phyloP scores from a whole-genome alignment of 1,284 basidiomycete species.

The Moesziomyces globuligerus region DNA sequence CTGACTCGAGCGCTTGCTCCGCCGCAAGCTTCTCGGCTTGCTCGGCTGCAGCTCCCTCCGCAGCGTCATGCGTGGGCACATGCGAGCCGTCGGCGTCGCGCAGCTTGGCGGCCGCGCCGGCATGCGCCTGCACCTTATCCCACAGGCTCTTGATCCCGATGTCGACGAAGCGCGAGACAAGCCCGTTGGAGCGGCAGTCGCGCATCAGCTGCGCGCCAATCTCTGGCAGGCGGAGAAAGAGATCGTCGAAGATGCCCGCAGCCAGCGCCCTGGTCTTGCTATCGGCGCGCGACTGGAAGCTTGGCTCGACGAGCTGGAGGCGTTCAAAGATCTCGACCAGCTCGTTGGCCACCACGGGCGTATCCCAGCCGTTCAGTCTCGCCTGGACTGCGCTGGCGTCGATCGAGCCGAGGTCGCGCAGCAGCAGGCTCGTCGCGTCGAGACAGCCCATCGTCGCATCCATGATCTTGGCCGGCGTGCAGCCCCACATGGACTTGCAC shows the following conservation, averaged over 20 bases:
- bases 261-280: constrained; percentile 42
- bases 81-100: too few species aligned
- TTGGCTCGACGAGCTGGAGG: constrained; percentile 40
- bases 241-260: constrained; percentile 35
- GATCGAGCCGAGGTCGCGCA: constrained; percentile 18
- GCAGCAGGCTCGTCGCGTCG: constrained; percentile 36
- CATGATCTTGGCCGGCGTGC: constrained; percentile 20
- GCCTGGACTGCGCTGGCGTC: constrained; percentile 23
- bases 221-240: constrained; percentile 31
- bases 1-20: constrained; percentile 14
- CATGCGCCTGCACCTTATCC: constrained; percentile 19
- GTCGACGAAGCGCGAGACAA: constrained; percentile 35
- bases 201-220: constrained; percentile 40
- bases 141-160: constrained; percentile 38
- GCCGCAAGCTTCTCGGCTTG: background rate
- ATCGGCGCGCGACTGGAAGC: constrained; percentile 47
- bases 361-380: constrained; percentile 39
- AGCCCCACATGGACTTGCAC: constrained; percentile 43
- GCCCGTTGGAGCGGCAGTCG: constrained; percentile 30
- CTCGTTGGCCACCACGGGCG: constrained; percentile 34
- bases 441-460: constrained; percentile 29
- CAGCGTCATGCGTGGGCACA: too few species aligned
- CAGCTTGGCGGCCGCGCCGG: constrained; percentile 4
- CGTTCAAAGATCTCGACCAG: constrained; percentile 46
- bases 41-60: constrained; percentile 11